Evolutionary conservation across 1,284 basidiomycete genomes (phyloP).

Genomic region (Cryptococcus wingfieldii): DNA sequence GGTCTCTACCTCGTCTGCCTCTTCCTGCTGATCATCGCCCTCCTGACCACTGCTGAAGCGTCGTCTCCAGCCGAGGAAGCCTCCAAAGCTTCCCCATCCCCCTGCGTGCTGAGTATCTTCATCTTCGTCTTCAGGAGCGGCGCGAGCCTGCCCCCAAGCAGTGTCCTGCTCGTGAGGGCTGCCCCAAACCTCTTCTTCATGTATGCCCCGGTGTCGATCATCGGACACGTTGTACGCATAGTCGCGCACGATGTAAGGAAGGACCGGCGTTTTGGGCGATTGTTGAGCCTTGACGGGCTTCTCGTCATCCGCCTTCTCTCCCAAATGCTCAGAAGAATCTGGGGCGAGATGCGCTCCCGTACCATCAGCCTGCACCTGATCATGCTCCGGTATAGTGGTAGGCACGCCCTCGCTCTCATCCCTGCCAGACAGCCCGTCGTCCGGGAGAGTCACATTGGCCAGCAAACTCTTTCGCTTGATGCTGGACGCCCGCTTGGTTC

Average conservation of each 20-base stretch:
- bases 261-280: not conserved
- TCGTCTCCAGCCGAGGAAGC: slow-evolving; percentile 24
- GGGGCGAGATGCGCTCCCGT: not conserved
- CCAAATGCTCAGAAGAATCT: not conserved
- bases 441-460: not conserved
- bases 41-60: slow-evolving; percentile 11
- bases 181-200: not conserved
- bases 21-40: slow-evolving; percentile 6
- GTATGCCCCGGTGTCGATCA: slow-evolving; percentile 33
- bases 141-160: not conserved
- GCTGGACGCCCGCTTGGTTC: not conserved
- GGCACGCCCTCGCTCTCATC: not conserved
- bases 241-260: slow-evolving; percentile 32
- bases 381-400: not conserved
- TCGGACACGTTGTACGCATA: slow-evolving; percentile 34
- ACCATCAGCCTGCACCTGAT: not conserved
- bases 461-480: not conserved
- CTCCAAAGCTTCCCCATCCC: slow-evolving; percentile 27
- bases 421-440: not conserved
- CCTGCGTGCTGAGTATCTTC: not conserved
- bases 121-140: not conserved
- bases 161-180: not conserved
- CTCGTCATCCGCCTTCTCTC: not conserved
- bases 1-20: slow-evolving; percentile 6
- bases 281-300: not conserved